Evolutionary conservation across 1,139 yeast species (phyloP).

Genomic region (Blastobotrys malaysiensis): DNA sequence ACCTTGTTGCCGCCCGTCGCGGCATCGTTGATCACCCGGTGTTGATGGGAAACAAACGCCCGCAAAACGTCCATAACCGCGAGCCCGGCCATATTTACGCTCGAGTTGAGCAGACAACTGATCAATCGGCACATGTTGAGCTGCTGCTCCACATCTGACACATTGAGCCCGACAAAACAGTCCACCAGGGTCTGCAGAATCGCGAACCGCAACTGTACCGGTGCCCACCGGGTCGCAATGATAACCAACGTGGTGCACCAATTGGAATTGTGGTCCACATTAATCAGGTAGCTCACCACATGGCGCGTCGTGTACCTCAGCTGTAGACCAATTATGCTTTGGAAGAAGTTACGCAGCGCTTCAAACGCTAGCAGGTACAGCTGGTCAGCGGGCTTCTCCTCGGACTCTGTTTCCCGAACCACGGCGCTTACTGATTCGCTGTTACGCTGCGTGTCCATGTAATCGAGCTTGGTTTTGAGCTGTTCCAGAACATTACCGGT

Average conservation of each 20-base stretch:
- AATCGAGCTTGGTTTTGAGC: constrained; percentile 8
- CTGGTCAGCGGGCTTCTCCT: constrained; percentile 9
- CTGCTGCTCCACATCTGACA: constrained; percentile 38
- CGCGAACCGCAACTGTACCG: constrained; percentile 79
- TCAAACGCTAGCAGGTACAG: constrained; percentile 21
- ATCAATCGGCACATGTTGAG: constrained; percentile 48
- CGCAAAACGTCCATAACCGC: constrained; percentile 80
- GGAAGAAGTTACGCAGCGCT: constrained; percentile 37
- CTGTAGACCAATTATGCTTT: constrained; percentile 35
- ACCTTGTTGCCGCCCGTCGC: constrained; percentile 6
- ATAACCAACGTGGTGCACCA: constrained; percentile 62
- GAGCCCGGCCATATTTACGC: constrained; percentile 80
- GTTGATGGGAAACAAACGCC: constrained; percentile 56
- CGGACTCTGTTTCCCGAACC: neutral
- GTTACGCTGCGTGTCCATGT: constrained; percentile 6
- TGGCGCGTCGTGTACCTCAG: constrained; percentile 34
- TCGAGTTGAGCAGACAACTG: constrained; percentile 67
- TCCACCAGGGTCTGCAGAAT: constrained; percentile 46
- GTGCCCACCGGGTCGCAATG: constrained; percentile 67
- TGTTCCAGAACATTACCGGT: constrained; percentile 12
- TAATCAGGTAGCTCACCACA: constrained; percentile 32
- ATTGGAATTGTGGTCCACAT: constrained; percentile 23
- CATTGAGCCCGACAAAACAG: constrained; percentile 26
- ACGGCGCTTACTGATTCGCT: constrained; percentile 5
- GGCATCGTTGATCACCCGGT: constrained; percentile 37